A percentile compares a stretch with the other conserved stretches of the same genome.
Conservation (phyloP, 2,329 filamentous ascomycete species). For the Drechslerella dactyloides region DNA sequence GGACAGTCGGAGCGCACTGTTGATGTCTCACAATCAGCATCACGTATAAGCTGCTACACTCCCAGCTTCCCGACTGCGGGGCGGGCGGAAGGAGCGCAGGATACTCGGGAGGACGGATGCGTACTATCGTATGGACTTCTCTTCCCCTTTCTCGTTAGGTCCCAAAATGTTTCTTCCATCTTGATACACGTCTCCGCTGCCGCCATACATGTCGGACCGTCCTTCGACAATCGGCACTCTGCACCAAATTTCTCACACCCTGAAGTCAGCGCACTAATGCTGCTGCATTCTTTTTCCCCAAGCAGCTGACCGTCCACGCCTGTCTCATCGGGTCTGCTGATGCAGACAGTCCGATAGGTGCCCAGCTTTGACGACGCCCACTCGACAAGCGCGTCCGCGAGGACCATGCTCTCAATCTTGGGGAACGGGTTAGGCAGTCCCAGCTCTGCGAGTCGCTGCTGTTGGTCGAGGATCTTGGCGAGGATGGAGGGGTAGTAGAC, state of each 20-base stretch:
- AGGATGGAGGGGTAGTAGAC: constrained; percentile 36
- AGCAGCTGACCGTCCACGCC: constrained; percentile 25
- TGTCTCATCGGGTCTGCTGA: constrained; percentile 33
- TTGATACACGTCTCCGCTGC: constrained; percentile 2
- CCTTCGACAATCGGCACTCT: constrained; percentile 28
- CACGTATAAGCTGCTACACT: too few species aligned
- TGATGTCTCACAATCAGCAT: neutral
- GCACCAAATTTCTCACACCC: constrained; percentile 26
- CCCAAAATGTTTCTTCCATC: constrained; percentile 34
- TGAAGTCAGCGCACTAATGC: constrained; percentile 14
- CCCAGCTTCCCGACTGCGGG: too few species aligned
- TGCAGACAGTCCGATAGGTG: constrained; percentile 20
- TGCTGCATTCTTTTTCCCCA: constrained; percentile 28
- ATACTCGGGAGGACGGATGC: too few species aligned
- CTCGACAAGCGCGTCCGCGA: constrained; percentile 36
- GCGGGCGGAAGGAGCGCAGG: too few species aligned
- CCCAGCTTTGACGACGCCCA: constrained; percentile 28
- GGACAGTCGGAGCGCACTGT: constrained; percentile 40
- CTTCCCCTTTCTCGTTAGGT: constrained; percentile 26
- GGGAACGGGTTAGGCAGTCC: constrained; percentile 36
- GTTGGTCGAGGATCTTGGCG: constrained; percentile 35
- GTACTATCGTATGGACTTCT: constrained; percentile 41
- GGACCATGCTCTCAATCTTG: constrained; percentile 24
- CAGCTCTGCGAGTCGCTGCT: constrained; percentile 20
- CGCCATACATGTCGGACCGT: constrained; percentile 28